Evolutionary conservation across 768 basidiomycete species (phyloP).

Genomic region (Russula sp.): DNA sequence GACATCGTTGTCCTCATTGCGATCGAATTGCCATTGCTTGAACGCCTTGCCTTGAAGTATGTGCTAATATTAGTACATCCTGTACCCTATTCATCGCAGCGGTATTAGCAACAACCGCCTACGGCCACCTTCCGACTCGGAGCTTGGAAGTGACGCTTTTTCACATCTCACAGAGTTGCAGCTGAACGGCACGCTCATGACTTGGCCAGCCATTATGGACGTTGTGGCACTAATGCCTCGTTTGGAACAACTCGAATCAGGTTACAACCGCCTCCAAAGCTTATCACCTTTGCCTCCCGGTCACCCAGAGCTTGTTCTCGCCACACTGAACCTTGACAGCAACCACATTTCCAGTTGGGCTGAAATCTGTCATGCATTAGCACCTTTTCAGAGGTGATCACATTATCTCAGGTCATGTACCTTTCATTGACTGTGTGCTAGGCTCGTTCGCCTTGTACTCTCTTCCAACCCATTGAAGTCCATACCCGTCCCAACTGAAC

Average conservation of each 20-base stretch:
- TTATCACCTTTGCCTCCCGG: conserved; percentile 25
- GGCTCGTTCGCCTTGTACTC: conserved; percentile 61
- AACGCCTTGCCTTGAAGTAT: conserved; percentile 74
- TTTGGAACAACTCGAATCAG: conserved; percentile 57
- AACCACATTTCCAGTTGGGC: conserved; percentile 59
- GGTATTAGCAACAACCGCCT: conserved; percentile 49
- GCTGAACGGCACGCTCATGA: conserved; percentile 64
- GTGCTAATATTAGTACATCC: conserved; percentile 29
- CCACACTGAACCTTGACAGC: conserved; percentile 61
- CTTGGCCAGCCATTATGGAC: conserved; percentile 62
- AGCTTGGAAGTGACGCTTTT: conserved; percentile 41
- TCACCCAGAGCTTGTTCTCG: conserved; percentile 29
- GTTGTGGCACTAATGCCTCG: conserved; percentile 48
- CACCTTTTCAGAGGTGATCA: conserved; percentile 12
- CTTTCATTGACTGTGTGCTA: conserved; percentile 28
- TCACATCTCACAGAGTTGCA: conserved; percentile 55
- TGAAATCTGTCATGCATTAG: conserved; percentile 37
- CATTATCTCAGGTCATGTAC: background rate
- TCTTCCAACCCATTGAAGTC: conserved; percentile 51
- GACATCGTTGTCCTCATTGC: conserved; percentile 57
- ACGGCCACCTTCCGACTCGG: conserved; percentile 32
- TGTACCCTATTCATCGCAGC: conserved; percentile 21
- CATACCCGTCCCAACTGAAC: conserved; percentile 29
- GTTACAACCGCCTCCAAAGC: conserved; percentile 53
- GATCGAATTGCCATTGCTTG: conserved; percentile 52